Evolutionary conservation across 176 grass and related monocot species (phyloP).

Genomic region (Carex littledalei): DNA sequence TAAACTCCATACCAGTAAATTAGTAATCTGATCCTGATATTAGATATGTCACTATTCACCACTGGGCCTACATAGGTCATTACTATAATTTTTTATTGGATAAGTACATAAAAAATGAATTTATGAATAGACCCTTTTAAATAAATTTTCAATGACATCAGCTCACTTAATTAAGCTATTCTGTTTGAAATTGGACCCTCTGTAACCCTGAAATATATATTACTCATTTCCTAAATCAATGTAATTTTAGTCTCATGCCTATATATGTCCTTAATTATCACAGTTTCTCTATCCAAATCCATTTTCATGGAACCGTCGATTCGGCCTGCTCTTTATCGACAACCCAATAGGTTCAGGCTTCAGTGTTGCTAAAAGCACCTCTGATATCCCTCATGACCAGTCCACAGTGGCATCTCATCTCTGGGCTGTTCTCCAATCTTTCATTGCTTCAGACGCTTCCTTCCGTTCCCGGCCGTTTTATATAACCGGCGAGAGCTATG

Average conservation of each 20-base stretch:
- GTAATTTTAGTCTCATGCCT: background rate
- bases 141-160: background rate
- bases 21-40: background rate
- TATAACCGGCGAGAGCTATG: slow-evolving; percentile 70
- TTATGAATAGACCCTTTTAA: background rate
- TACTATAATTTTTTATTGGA: background rate
- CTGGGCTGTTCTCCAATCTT: slow-evolving; percentile 36
- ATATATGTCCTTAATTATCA: background rate
- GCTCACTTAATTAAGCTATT: background rate
- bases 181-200: background rate
- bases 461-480: slow-evolving; percentile 49
- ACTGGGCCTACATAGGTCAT: background rate
- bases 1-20: background rate
- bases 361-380: slow-evolving; percentile 30
- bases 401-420: slow-evolving; percentile 39
- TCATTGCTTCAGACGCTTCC: slow-evolving; percentile 37
- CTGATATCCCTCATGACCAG: slow-evolving; percentile 48
- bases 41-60: background rate
- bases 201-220: background rate
- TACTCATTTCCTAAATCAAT: background rate
- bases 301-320: slow-evolving; percentile 52
- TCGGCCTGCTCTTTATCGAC: slow-evolving; percentile 69
- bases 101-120: background rate
- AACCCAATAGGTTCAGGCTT: slow-evolving; percentile 66
- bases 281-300: slow-evolving; percentile 36